A percentile compares a stretch with the other conserved stretches of the same genome.
Conservation (phyloP, 345 rosid species). For the Eucalyptus regnans region DNA sequence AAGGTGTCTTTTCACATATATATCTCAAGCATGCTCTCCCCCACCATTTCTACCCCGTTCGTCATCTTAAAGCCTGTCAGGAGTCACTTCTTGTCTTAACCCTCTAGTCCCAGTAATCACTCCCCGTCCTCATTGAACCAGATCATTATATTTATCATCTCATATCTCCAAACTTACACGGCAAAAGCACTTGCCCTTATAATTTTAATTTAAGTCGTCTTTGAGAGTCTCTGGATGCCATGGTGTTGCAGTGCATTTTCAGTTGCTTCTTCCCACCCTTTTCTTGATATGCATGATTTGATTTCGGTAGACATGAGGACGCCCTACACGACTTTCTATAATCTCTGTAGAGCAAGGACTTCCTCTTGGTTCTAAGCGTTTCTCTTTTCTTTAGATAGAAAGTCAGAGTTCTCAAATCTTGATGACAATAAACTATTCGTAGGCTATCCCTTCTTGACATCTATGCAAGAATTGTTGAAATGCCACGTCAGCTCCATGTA, state of each 20-base stretch:
- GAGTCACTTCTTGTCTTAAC: accelerated
- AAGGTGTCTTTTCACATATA: too few relatives aligned
- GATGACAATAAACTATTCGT: not conserved
- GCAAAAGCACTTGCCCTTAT: not conserved
- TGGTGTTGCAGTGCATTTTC: not conserved
- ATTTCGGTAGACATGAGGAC: not conserved
- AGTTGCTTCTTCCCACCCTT: not conserved
- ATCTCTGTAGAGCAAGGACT: not conserved
- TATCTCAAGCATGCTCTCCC: too few relatives aligned
- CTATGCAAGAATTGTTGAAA: not conserved
- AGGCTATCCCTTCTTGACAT: not conserved
- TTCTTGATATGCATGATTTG: not conserved
- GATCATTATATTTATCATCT: not conserved
- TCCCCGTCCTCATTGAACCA: accelerated
- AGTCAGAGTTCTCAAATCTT: not conserved
- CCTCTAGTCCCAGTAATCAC: accelerated
- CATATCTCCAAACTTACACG: not conserved
- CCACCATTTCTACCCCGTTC: too few relatives aligned
- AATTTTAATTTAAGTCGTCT: not conserved
- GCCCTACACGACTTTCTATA: not conserved
- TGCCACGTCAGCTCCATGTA: too few relatives aligned
- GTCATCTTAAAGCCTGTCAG: accelerated
- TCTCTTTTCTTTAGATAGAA: not conserved
- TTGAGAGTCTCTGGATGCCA: not conserved
- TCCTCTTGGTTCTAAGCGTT: not conserved